phyloP scores from a whole-genome alignment of 2,329 filamentous ascomycete genomes.

The Verticillium dahliae region DNA sequence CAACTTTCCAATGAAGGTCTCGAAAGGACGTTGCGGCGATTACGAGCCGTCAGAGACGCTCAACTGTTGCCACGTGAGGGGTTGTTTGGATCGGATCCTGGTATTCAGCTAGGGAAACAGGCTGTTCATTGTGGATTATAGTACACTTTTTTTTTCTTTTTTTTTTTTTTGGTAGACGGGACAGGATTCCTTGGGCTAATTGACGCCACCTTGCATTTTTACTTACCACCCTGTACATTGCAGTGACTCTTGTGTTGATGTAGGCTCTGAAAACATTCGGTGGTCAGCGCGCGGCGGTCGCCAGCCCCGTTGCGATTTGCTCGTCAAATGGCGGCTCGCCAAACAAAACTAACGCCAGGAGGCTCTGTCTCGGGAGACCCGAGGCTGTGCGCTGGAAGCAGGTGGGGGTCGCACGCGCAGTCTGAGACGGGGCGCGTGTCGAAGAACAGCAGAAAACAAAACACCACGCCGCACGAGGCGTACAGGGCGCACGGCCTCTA shows the following conservation, averaged over 20 bases:
- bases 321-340: neutral
- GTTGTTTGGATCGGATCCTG: conserved; percentile 1
- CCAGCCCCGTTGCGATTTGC: neutral
- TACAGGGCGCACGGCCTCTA: neutral
- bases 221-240: neutral
- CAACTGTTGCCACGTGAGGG: neutral
- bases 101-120: conserved; percentile 10
- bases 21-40: neutral
- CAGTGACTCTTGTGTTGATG: neutral
- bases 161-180: conserved; percentile 4
- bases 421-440: neutral
- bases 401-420: neutral
- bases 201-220: conserved; percentile 8
- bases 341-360: neutral
- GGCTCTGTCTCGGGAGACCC: neutral
- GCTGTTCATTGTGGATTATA: conserved; percentile 8
- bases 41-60: conserved; percentile 8
- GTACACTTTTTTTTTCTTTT: neutral
- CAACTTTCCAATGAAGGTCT: conserved; percentile 3
- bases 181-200: conserved; percentile 8
- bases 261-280: too few relatives aligned
- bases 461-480: neutral
- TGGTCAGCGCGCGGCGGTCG: too few relatives aligned
- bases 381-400: neutral
- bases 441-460: neutral